Evolutionary conservation across 163 green algal genomes (phyloP), one percentile per base, ranked within the genome.

Genomic region (Scenedesmus sp.): DNA sequence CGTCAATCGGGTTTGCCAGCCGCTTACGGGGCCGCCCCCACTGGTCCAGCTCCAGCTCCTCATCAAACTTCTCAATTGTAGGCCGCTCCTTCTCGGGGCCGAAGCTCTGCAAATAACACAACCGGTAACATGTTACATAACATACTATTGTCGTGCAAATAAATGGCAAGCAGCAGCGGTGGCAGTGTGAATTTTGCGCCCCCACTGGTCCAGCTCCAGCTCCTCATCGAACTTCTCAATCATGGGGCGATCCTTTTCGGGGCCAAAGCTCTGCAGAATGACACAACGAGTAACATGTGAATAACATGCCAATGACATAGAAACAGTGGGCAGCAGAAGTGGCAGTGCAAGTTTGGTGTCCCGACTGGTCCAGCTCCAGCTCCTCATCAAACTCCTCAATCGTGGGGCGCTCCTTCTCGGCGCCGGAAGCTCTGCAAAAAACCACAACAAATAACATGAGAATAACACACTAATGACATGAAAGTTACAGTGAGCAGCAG

Each of bases 41-140:
- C 60, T 92, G 91, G 73, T 95, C 94, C 64, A 95, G 82, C n/a
- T 94, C 88, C 26, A 95, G 91, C 16, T 96, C 94, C 18, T 79
- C 70, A 34, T 86, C 81, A 76, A 96, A 87, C 15, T 52, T 62
- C 90, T 95, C 92, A 84, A 95, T 52, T 10, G 54, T 86, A 6
- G 92, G 93, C 9, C 93, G 73, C 90, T 82, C 57, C 52, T 57
- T 34, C 56, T 74, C 62, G 73, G 18, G 3, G 1, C 20, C 67
- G 34, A 82, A 88, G 64, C 60, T 86, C 46, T 90, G 86, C 34
- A 46, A 46, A 46, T 84, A 55, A 52, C 23, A 79, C 6, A 3
- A 76, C 16, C 16, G 2, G 66, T 34, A 18, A 73, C 12, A 20
- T 73, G 62, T 10, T 20, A 73, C 8, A 64, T 10, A 76, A 26